Base-by-base conservation (phyloP, 2,329 filamentous ascomycete genomes). In the Remersonia thermophila region DNA sequence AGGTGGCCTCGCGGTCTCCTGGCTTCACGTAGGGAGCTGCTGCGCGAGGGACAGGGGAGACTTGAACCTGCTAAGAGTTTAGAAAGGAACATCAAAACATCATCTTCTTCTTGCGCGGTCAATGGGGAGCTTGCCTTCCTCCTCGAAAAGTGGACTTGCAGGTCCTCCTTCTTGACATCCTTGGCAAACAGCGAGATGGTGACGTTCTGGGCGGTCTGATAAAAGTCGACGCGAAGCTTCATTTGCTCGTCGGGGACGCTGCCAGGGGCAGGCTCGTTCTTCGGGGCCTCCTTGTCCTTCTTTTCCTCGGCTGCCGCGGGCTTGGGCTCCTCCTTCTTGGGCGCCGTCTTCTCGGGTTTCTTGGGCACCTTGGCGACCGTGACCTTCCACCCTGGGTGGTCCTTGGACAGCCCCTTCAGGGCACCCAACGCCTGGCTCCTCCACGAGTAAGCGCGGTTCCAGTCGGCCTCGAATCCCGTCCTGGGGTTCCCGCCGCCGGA, bases 331-430 rank as follows among this genome's bases (percentile, higher is more conserved):
- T 31, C 14, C 32, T 42, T 34, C 42, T 44, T 38, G 26, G 29
- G 36, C 3, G 23, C 31, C 28, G 49, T 42, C n/a, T 59, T 38
- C 13, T 49, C 32, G 2, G 50, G 54, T 14, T 53, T 51, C 12
- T 56, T 55, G 7, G 50, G 50, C 12, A 62, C 52, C 23, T 53
- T 52, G 7, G 39, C 33, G 2, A 62, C 54, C 1, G 56, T 65
- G 23, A 69, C 54, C 53, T 65, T 71, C 17, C 70, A 57, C 2
- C 58, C 63, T 1, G 60, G 51, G 32, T 70, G 60, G 2, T 63
- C 64, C 10, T 47, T 49, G 0, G 64, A 60, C 16, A 72, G 53
- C 32, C 54, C 56, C 30, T 62, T 59, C 56, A 76, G 51, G 16
- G 52, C 51, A 0, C 46, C 52, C 7, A 76, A 54, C n/a, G 62